phyloP scores from a whole-genome alignment of 202 grass and related monocot species.

The Setaria italica region DNA sequence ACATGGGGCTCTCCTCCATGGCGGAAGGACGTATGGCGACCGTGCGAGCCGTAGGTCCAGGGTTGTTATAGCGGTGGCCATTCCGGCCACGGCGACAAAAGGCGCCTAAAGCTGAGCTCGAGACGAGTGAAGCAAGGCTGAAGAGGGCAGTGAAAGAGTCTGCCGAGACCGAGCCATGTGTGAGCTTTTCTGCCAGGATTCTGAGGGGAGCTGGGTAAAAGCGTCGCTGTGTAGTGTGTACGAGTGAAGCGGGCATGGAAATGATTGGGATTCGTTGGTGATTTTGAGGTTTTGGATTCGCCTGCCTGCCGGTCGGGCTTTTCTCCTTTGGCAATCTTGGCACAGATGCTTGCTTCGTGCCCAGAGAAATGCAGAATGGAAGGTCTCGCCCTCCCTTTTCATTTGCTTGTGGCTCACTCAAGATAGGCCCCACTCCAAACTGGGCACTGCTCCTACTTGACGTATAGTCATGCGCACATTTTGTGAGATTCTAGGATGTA shows the following conservation, averaged over 20 bases:
- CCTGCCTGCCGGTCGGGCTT: conserved; percentile 14
- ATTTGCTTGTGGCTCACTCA: conserved; percentile 69
- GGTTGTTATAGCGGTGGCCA: conserved; percentile 49
- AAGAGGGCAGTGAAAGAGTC: conserved; percentile 17
- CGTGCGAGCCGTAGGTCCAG: conserved; percentile 13
- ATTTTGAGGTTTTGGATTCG: conserved; percentile 53
- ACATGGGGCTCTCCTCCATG: conserved; percentile 35
- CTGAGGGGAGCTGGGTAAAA: background rate
- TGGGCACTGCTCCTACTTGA: background rate
- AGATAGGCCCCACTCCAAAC: conserved; percentile 25
- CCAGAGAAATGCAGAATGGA: conserved; percentile 39
- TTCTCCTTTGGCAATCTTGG: conserved; percentile 79
- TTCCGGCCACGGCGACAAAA: conserved; percentile 1
- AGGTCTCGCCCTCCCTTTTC: conserved; percentile 24
- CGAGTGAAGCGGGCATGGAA: conserved; percentile 29
- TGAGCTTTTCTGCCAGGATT: conserved; percentile 14
- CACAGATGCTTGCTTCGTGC: conserved; percentile 97
- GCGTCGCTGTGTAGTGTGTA: background rate
- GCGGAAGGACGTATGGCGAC: background rate
- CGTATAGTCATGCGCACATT: background rate
- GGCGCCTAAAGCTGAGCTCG: background rate
- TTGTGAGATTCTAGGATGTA: background rate
- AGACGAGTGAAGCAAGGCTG: conserved; percentile 9
- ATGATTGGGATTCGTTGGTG: conserved; percentile 57
- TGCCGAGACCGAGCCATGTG: background rate